Conservation (phyloP, 176 grass and related monocot species). For the Eremochloa ophiuroides region DNA sequence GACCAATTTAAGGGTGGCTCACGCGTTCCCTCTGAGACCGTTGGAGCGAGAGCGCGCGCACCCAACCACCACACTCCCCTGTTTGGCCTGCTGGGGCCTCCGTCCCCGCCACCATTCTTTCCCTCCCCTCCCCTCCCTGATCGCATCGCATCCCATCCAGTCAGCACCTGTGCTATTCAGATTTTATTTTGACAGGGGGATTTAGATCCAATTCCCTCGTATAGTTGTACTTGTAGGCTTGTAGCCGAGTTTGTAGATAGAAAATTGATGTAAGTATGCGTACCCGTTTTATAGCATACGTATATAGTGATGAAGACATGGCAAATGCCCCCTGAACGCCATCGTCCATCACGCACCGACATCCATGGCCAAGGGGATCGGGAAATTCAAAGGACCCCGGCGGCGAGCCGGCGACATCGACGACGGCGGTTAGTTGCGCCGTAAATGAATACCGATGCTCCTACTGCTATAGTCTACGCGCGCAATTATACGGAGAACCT, state of each 20-base stretch:
- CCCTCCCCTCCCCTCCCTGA: background rate
- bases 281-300: background rate
- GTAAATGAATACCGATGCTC: conserved; percentile 19
- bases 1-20: conserved; percentile 8
- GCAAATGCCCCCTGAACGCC: too few species aligned
- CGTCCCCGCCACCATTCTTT: background rate
- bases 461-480: background rate
- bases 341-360: background rate
- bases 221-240: too few species aligned
- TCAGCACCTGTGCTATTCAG: background rate
- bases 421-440: background rate
- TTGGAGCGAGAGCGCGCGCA: conserved; percentile 12
- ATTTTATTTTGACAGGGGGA: background rate
- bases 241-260: too few species aligned
- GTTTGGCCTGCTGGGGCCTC: background rate
- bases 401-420: background rate
- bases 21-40: conserved; percentile 26
- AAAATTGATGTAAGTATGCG: too few species aligned
- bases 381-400: background rate
- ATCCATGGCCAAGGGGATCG: background rate
- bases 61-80: background rate
- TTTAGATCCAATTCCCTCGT: background rate
- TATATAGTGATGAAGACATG: too few species aligned
- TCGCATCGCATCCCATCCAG: too few species aligned
- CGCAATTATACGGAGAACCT: conserved; percentile 11